Evolutionary conservation across 73 alveolate genomes (phyloP), one percentile per base, ranked within the genome.

Genomic region (Tetrahymena thermophila): DNA sequence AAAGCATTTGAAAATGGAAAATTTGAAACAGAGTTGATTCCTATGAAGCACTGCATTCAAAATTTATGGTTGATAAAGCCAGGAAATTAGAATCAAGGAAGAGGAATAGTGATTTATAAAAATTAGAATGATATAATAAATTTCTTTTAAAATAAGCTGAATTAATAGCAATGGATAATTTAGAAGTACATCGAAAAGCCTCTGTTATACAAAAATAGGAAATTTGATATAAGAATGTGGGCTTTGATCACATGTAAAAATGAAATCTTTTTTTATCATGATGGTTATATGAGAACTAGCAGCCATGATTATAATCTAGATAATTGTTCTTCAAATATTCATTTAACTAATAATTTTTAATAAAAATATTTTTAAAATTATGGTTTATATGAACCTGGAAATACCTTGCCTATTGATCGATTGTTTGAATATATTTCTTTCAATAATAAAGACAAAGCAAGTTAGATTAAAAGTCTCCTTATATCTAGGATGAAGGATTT

Each of bases 191-290:
- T 98, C 0, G 99, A 98, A 96, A 96, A 93, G 93, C 99, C 99
- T 16, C 94, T 98, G 37, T 97, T 98, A 28, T 98, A 96, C 96
- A 95, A 98, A 56, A 98, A 97, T 40, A 94, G 99, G 85, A 98
- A 98, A 95, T 98, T 98, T 94, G 99, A 98, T 96, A 96, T 98
- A 35, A 97, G 99, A 94, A 97, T 98, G 23, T 98, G 99, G 99
- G 99, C 97, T 34, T 94, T 98, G 35, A 93, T 98, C 8, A 98
- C 98, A 1, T 96, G 96, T 38, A 97, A 96, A 95, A 96, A 94
- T 84, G 95, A 96, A 85, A 85, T 98, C 34, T 98, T 95, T 94
- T 85, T 97, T 43, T 98, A 97, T 96, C 97, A 95, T 85, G 97
- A 98, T 85, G 99, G 99, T 4, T 98, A 98, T 83, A 85, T 98